Percentiles rank a stretch among this genome's conserved stretches.
These are phyloP conservation scores for Benincasa hispida DNA, from an alignment of 306 rosid genomes.

Conservation along the genomic window DNA sequence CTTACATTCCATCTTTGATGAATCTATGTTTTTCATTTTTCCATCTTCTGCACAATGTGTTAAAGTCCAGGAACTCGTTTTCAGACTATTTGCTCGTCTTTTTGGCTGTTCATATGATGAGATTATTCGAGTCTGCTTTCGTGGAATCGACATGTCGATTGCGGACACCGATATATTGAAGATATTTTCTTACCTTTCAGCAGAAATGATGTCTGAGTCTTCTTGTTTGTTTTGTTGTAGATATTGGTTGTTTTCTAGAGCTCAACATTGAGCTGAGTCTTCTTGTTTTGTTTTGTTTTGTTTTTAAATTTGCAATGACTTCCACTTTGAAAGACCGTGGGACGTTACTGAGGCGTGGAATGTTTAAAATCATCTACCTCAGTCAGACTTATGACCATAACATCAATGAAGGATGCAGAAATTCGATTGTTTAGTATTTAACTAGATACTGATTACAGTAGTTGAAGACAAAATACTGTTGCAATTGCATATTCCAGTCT, in stretches of 20 bases:
- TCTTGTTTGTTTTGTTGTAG: too few relatives aligned
- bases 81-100: neutral
- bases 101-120: neutral
- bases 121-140: neutral
- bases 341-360: neutral
- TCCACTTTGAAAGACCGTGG: neutral
- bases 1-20: neutral
- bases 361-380: neutral
- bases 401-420: neutral
- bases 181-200: constrained; percentile 2
- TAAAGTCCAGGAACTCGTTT: neutral
- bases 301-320: neutral
- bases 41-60: neutral
- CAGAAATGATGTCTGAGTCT: neutral
- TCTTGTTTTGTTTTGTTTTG: neutral
- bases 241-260: neutral
- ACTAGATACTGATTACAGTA: neutral
- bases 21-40: neutral
- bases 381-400: neutral
- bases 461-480: neutral
- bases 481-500: neutral
- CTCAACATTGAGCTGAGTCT: neutral
- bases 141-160: neutral
- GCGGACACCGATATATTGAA: neutral
- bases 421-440: neutral